A percentile compares a stretch with the other conserved stretches of the same genome.
Evolutionary conservation across 495 filamentous ascomycete species (phyloP).

Genomic region (Sordaria brevicollis): DNA sequence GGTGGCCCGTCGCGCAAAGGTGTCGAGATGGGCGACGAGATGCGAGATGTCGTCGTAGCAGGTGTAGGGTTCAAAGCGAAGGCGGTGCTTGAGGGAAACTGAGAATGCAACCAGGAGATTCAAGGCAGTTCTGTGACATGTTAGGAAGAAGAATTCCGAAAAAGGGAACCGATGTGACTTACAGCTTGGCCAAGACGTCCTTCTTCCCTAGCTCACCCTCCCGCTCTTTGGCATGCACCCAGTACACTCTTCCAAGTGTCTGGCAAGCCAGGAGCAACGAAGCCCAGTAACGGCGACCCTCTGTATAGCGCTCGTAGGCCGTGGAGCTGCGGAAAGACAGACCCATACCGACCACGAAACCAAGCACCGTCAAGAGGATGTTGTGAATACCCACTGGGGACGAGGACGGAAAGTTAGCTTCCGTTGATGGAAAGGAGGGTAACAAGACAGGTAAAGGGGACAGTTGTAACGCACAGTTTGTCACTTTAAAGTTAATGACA

Average conservation of each 20-base stretch:
- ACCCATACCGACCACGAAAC: slow-evolving; percentile 80
- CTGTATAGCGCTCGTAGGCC: slow-evolving; percentile 73
- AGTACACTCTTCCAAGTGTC: slow-evolving; percentile 66
- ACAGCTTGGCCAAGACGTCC: slow-evolving; percentile 63
- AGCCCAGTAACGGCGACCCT: slow-evolving; percentile 71
- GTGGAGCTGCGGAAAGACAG: slow-evolving; percentile 77
- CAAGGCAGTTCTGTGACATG: slow-evolving; percentile 49
- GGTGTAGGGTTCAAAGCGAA: slow-evolving; percentile 81
- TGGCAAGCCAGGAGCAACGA: slow-evolving; percentile 61
- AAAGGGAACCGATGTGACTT: slow-evolving; percentile 7
- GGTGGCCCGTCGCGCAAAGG: slow-evolving; percentile 61
- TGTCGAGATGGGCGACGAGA: slow-evolving; percentile 51
- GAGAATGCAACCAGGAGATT: slow-evolving; percentile 75
- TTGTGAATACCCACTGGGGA: slow-evolving; percentile 47
- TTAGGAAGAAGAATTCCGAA: neutral
- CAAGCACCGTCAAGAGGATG: slow-evolving; percentile 70
- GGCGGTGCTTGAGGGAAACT: slow-evolving; percentile 67
- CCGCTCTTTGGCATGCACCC: slow-evolving; percentile 63
- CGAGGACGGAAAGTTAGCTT: neutral
- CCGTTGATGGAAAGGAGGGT: too few species aligned
- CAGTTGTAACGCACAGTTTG: slow-evolving; percentile 36
- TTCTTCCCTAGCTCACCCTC: slow-evolving; percentile 51
- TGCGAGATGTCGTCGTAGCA: slow-evolving; percentile 57
- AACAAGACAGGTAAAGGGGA: neutral
- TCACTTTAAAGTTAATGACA: slow-evolving; percentile 30